These are phyloP conservation scores for Aspergillus sp. DNA, from an alignment of 2,329 filamentous ascomycete species.

Conservation along the genomic window DNA sequence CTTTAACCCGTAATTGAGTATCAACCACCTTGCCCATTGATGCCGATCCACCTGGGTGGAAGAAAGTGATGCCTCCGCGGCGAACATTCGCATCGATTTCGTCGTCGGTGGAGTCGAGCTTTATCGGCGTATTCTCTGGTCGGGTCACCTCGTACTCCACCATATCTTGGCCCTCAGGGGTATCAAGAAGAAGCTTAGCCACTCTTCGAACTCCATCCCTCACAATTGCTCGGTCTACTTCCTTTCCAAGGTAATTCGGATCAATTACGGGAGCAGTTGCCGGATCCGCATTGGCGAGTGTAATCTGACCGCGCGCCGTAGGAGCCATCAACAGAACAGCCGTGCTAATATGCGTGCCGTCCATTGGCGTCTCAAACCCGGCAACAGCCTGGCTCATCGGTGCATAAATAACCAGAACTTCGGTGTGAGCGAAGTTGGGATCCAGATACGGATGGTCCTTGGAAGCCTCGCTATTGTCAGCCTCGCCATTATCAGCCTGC, in stretches of 20 bases:
- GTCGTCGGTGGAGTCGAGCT: neutral
- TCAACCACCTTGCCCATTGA: slow-evolving; percentile 13
- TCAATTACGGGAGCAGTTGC: slow-evolving; percentile 24
- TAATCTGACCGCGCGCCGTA: slow-evolving; percentile 24
- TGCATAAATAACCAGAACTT: slow-evolving; percentile 25
- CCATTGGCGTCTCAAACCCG: slow-evolving; percentile 16
- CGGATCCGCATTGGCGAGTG: slow-evolving; percentile 14
- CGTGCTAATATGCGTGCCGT: slow-evolving; percentile 23
- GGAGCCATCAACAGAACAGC: slow-evolving; percentile 18
- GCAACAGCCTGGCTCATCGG: slow-evolving; percentile 16
- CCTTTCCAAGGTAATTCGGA: slow-evolving; percentile 30
- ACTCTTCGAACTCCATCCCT: slow-evolving; percentile 17
- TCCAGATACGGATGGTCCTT: neutral
- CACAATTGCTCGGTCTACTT: slow-evolving; percentile 22
- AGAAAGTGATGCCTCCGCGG: slow-evolving; percentile 9
- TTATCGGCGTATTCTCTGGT: neutral
- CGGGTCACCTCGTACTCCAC: slow-evolving; percentile 20
- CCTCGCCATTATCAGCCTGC: neutral
- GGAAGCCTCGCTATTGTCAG: slow-evolving; percentile 1
- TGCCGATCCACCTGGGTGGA: slow-evolving; percentile 18
- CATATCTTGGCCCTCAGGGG: slow-evolving; percentile 10
- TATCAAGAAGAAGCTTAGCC: slow-evolving; percentile 8
- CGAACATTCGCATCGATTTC: slow-evolving; percentile 6
- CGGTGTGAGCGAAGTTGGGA: slow-evolving; percentile 2
- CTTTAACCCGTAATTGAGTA: slow-evolving; percentile 5